Conservation (phyloP, 1,139 yeast species). For the Hyphopichia buzzinii region DNA sequence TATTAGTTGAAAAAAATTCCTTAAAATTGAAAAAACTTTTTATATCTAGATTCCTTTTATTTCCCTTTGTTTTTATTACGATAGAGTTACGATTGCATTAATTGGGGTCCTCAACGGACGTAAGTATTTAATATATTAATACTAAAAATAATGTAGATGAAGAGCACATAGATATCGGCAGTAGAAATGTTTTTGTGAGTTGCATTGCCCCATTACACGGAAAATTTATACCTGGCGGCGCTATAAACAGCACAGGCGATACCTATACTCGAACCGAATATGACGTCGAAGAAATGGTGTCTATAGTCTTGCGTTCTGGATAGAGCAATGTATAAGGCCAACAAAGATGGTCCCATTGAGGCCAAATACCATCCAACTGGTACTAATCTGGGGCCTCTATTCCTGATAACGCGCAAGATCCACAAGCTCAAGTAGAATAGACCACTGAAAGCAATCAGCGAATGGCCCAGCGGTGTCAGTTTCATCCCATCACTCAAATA, state of each 20-base stretch:
- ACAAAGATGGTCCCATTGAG: constrained; percentile 15
- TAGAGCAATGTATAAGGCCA: constrained; percentile 54
- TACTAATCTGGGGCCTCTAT: constrained; percentile 7
- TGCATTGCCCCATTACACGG: too few relatives aligned
- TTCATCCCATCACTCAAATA: constrained; percentile 68
- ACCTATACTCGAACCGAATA: constrained; percentile 50
- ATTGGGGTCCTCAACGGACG: constrained; percentile 54
- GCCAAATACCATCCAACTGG: constrained; percentile 10
- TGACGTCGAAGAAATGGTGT: constrained; percentile 70
- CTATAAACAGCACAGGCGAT: constrained; percentile 10
- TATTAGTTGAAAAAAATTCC: constrained; percentile 10
- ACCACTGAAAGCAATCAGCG: constrained; percentile 67
- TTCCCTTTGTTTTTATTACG: constrained; percentile 22
- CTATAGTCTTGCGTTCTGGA: constrained; percentile 72
- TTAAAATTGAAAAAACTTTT: constrained; percentile 10
- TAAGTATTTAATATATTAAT: background rate
- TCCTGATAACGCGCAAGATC: constrained; percentile 54
- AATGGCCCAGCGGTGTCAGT: constrained; percentile 82
- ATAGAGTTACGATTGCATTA: constrained; percentile 50
- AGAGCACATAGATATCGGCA: constrained; percentile 1
- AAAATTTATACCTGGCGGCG: too few relatives aligned
- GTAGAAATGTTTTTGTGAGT: too few relatives aligned
- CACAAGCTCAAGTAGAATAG: constrained; percentile 62
- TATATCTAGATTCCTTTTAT: constrained; percentile 11
- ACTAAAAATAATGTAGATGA: background rate